Conservation (phyloP, 495 filamentous ascomycete genomes). For the Zalerion maritima region DNA sequence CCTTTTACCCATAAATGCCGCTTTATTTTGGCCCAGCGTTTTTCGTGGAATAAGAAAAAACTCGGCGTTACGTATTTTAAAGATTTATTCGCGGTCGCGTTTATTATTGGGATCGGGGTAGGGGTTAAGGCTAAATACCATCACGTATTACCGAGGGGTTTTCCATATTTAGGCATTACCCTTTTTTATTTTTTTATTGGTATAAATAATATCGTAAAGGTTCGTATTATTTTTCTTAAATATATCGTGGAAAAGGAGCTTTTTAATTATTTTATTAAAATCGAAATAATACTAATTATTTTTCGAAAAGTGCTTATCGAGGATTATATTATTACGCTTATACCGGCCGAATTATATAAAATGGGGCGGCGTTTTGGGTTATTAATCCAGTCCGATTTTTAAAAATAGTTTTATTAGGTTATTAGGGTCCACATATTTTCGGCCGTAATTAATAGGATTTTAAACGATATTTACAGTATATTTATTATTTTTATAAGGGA, state of each 20-base stretch:
- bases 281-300: slow-evolving; percentile 8
- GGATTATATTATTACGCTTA: slow-evolving; percentile 6
- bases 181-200: not conserved
- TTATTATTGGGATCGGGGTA: not conserved
- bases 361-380: slow-evolving; percentile 5
- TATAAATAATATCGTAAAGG: no score
- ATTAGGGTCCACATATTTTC: slow-evolving; percentile 4
- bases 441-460: slow-evolving; percentile 2
- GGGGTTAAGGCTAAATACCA: slow-evolving; percentile 6
- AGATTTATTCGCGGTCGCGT: slow-evolving; percentile 5
- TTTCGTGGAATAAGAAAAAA: slow-evolving; percentile 5
- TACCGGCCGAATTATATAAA: slow-evolving; percentile 5
- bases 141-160: slow-evolving; percentile 7
- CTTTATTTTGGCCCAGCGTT: no score
- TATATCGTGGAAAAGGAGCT: slow-evolving; percentile 8
- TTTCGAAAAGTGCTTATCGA: slow-evolving; percentile 6
- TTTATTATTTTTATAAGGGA: slow-evolving; percentile 5
- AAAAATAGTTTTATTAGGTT: slow-evolving; percentile 2
- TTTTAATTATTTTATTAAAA: slow-evolving; percentile 6
- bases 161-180: slow-evolving; percentile 5
- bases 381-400: slow-evolving; percentile 5
- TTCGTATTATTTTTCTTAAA: slow-evolving; percentile 6
- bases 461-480: slow-evolving; percentile 2
- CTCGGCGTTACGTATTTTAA: slow-evolving; percentile 5
- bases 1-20: no score